These are phyloP conservation scores for Lepidopterella palustris DNA, from an alignment of 495 filamentous ascomycete genomes.

Conservation along the genomic window DNA sequence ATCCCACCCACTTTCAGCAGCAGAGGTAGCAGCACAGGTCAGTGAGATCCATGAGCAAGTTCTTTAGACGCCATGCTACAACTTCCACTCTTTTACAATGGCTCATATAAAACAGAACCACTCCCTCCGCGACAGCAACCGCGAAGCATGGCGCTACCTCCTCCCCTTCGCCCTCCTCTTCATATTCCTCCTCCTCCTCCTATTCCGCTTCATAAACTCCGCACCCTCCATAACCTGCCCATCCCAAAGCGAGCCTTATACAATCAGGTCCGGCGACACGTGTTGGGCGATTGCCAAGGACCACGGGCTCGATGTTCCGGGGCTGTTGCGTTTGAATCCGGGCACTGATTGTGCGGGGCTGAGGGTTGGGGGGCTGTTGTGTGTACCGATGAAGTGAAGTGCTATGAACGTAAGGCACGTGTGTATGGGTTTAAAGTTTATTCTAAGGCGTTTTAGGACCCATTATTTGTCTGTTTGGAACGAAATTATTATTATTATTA, in stretches of 20 bases:
- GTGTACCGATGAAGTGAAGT: slow-evolving; percentile 13
- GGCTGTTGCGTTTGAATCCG: slow-evolving; percentile 20
- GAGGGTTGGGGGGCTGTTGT: slow-evolving; percentile 13
- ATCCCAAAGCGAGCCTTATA: slow-evolving; percentile 8
- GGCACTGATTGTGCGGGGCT: slow-evolving; percentile 18
- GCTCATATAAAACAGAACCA: not conserved
- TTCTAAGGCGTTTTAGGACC: too few species aligned
- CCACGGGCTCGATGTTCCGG: slow-evolving; percentile 19
- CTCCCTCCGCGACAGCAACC: slow-evolving; percentile 4
- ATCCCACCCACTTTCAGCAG: not conserved
- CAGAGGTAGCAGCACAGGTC: not conserved
- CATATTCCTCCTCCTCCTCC: slow-evolving; percentile 22
- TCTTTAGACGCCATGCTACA: not conserved
- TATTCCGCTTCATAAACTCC: slow-evolving; percentile 15
- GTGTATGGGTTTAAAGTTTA: too few species aligned
- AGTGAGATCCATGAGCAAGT: too few species aligned
- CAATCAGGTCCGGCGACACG: slow-evolving; percentile 17
- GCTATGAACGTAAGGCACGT: not conserved
- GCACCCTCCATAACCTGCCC: slow-evolving; percentile 9
- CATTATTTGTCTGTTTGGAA: too few species aligned
- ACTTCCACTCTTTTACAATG: too few species aligned
- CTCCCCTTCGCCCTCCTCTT: slow-evolving; percentile 28
- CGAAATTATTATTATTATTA: too few species aligned
- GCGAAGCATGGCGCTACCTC: slow-evolving; percentile 20
- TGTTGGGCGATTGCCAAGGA: slow-evolving; percentile 21